Evolutionary conservation across 768 basidiomycete species (phyloP), one percentile per base, ranked within the genome.

Genomic region (Pleurotus salmoneostramineus): DNA sequence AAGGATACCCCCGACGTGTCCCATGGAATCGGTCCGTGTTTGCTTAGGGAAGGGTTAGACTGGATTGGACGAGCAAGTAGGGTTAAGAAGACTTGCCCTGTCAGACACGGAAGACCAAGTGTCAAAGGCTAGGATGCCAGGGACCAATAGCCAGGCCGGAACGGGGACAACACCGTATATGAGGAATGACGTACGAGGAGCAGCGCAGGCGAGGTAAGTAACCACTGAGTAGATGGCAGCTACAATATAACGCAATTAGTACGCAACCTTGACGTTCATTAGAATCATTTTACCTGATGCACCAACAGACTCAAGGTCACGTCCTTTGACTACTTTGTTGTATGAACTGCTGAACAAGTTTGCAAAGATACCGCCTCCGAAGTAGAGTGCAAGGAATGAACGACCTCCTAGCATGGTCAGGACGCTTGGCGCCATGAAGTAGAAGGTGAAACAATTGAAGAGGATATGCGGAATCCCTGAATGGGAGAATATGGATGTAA

Each of bases 361-460:
- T 3, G 85, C 74, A 8, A 81, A 66, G 4, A 88, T 69, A 4
- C 87, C 89, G 84, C 89, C 84, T 66, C 87, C 79, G 57, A 93
- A 72, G 68, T 94, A 94, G n/a, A 93, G 77, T 7, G 73, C 72
- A 3, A 92, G 66, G 68, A 93, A 93, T 14, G 78, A 78, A 7
- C 79, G 72, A 64, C 82, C 85, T 0, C 90, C 89, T 8, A 93
- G 76, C 46, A 87, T 71, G 14, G 71, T 64, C 31, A 93, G 75
- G 48, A 89, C 83, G 2, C 82, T 70, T 1, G 78, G 82, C 0
- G 85, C 88, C 80, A 92, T 83, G 72, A 89, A 93, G 70, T 78
- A 91, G 70, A 83, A 90, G 0, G 87, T 84, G 65, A 91, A 79
- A n/a, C 82, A 83, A 64, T 93, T 93, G 68, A 91, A 77, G n/a